These are phyloP conservation scores for Pterocarpus santalinus DNA, from an alignment of 306 rosid genomes.

Conservation along the genomic window DNA sequence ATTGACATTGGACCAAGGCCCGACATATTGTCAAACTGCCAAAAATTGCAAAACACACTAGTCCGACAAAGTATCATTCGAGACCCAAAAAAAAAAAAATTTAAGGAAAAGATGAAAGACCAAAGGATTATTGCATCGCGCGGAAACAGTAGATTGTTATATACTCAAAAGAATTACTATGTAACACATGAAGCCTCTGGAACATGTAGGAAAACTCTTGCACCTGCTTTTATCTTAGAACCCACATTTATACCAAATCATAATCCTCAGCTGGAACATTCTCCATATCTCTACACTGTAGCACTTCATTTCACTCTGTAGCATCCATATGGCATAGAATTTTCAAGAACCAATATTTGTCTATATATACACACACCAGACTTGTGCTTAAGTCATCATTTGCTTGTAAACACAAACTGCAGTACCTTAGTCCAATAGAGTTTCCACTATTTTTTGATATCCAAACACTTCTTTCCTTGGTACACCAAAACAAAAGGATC, in stretches of 20 bases:
- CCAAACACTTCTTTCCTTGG: neutral
- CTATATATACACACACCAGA: slow-evolving; percentile 30
- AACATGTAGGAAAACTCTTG: slow-evolving; percentile 48
- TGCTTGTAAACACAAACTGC: neutral
- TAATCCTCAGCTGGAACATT: slow-evolving; percentile 52
- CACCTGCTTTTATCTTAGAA: neutral
- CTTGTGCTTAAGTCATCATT: neutral
- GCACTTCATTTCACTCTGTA: slow-evolving; percentile 3
- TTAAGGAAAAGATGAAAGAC: neutral
- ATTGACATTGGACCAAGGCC: no score
- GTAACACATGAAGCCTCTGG: slow-evolving; percentile 49
- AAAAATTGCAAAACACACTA: neutral
- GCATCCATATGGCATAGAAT: slow-evolving; percentile 19
- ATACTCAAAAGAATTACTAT: neutral
- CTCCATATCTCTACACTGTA: slow-evolving; percentile 33
- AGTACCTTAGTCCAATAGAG: neutral
- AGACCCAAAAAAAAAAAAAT: neutral
- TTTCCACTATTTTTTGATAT: neutral
- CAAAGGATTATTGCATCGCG: neutral
- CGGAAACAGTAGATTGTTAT: neutral
- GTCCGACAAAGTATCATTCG: neutral
- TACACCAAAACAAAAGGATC: neutral
- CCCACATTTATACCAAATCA: neutral
- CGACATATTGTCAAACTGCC: neutral
- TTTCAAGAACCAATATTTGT: slow-evolving; percentile 45